Base-by-base conservation (phyloP, 176 grass and related monocot genomes). In the Juncus effusus region DNA sequence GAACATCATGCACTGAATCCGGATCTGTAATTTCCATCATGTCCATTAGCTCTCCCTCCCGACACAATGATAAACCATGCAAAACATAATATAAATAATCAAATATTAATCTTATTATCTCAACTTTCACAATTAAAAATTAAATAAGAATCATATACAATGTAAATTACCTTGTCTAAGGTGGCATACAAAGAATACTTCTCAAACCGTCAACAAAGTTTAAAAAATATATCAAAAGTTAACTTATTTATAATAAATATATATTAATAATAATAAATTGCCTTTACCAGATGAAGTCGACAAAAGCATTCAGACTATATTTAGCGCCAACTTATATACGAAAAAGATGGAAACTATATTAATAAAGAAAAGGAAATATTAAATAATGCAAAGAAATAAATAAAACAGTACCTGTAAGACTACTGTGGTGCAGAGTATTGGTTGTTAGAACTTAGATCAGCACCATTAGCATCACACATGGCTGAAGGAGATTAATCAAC, bases 11-110 rank as follows among this genome's bases (percentile, higher is more conserved):
- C 73, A 97, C 88, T 45, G 94, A 82, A 80, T 93, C 94, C 3
- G 94, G 94, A 88, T 99, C 88, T 77, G 94, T 88, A 80, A 99
- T 74, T 60, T 74, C 36, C 88, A 99, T 99, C 88, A 92, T 93
- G 72, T 99, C 94, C 94, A 99, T 99, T 62, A 99, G 89, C 80
- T 99, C 94, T 61, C 94, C 94, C 84, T 86, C 78, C 94, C 93
- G 88, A 56, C 0, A 79, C n/a, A 67, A 38, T 9, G 63, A 64
- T 6, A n/a, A 39, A 66, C 66, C 61, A 19, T 58, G 42, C n/a
- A 36, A 80, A 14, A 39, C 61, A 37, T n/a, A n/a, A n/a, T n/a
- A n/a, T 65, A 16, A 10, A 72, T 6, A 40, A 62, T 2, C 13
- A 51, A 63, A 55, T 55, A 37, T 40, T 62, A 62, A 76, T 11